These are phyloP conservation scores for Xylariaceae sp. DNA, from an alignment of 2,329 filamentous ascomycete genomes.

Conservation along the genomic window DNA sequence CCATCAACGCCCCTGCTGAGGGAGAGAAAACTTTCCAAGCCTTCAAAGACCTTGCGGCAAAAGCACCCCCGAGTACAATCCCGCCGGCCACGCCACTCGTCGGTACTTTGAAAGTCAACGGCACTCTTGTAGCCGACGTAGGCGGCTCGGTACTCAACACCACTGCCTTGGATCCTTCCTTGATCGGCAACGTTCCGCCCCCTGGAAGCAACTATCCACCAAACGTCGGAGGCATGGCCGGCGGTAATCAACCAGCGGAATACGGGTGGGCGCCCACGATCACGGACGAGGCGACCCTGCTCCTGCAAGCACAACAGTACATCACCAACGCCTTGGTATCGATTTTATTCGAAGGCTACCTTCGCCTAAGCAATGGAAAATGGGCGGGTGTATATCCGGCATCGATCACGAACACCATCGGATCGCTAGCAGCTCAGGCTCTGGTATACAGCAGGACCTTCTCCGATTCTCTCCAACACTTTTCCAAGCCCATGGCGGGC, in stretches of 20 bases:
- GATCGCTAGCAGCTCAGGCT: slow-evolving; percentile 39
- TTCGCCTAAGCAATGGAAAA: slow-evolving; percentile 30
- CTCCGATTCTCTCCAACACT: slow-evolving; percentile 41
- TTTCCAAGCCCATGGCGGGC: slow-evolving; percentile 27
- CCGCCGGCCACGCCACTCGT: slow-evolving; percentile 38
- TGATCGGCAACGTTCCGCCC: slow-evolving; percentile 32
- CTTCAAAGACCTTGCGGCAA: slow-evolving; percentile 40
- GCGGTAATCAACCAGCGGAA: slow-evolving; percentile 37
- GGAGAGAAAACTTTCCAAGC: slow-evolving; percentile 43
- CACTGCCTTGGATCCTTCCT: slow-evolving; percentile 28
- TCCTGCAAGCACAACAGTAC: slow-evolving; percentile 36
- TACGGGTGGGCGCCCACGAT: slow-evolving; percentile 40
- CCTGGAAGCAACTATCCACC: slow-evolving; percentile 31
- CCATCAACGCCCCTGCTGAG: slow-evolving; percentile 45
- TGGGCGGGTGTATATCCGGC: slow-evolving; percentile 40
- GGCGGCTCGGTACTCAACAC: slow-evolving; percentile 35
- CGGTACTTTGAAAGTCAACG: slow-evolving; percentile 41
- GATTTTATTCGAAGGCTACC: slow-evolving; percentile 38
- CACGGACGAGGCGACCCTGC: slow-evolving; percentile 30
- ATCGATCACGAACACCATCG: slow-evolving; percentile 38
- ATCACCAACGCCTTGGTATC: slow-evolving; percentile 40
- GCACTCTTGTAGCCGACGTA: slow-evolving; percentile 33
- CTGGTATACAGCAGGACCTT: slow-evolving; percentile 41
- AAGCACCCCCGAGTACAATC: slow-evolving; percentile 39
- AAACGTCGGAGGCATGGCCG: slow-evolving; percentile 38